Conservation (phyloP, 768 basidiomycete species). For the Termitomyces sp. region DNA sequence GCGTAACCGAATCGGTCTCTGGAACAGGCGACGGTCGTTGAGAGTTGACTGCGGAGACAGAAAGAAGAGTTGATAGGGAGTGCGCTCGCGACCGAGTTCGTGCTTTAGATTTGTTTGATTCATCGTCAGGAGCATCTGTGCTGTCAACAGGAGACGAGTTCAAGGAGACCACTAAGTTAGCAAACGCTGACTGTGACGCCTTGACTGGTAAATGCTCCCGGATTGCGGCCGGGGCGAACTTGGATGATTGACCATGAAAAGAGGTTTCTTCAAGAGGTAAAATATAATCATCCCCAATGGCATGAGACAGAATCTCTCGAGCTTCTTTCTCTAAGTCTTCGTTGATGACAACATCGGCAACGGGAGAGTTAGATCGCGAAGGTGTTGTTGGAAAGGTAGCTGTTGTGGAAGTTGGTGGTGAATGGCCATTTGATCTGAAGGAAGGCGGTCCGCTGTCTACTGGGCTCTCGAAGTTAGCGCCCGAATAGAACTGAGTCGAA, state of each 20-base stretch:
- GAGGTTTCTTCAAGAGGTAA: background rate
- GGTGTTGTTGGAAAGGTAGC: conserved; percentile 15
- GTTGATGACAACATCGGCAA: conserved; percentile 12
- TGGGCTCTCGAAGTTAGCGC: conserved; percentile 6
- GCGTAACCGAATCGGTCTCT: background rate
- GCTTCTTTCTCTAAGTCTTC: conserved; percentile 16
- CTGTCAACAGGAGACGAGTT: conserved; percentile 19
- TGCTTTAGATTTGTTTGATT: background rate
- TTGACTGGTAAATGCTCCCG: conserved; percentile 2
- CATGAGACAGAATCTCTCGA: conserved; percentile 11
- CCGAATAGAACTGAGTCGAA: conserved; percentile 3
- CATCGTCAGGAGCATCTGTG: background rate
- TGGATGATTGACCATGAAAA: background rate
- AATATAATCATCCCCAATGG: conserved; percentile 8
- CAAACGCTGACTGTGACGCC: conserved; percentile 8
- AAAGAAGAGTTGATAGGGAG: conserved; percentile 9
- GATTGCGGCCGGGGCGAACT: background rate
- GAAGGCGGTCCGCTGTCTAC: conserved; percentile 3
- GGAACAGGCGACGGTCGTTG: conserved; percentile 1
- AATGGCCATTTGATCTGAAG: conserved; percentile 4
- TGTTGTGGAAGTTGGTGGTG: conserved; percentile 12
- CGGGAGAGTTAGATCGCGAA: conserved; percentile 20
- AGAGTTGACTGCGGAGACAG: conserved; percentile 2
- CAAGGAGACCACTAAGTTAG: conserved; percentile 21
- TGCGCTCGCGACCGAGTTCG: conserved; percentile 11